Evolutionary conservation across 1,139 yeast genomes (phyloP).

Genomic region (Debaryomyces subglobosus): DNA sequence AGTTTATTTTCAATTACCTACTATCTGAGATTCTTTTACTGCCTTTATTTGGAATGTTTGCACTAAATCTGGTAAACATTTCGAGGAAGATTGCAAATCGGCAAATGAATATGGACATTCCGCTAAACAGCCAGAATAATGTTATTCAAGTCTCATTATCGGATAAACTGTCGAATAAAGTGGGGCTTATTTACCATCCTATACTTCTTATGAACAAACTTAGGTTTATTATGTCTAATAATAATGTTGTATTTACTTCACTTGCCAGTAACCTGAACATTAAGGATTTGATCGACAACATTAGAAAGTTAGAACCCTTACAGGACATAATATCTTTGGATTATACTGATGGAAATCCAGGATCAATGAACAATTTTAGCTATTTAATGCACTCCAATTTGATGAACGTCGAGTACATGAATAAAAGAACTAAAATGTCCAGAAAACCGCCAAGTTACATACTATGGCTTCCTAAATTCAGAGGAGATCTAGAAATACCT

Average conservation of each 20-base stretch:
- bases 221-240: constrained; percentile 12
- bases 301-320: neutral
- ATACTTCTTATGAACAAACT: constrained; percentile 14
- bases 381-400: constrained; percentile 17
- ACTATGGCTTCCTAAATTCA: constrained; percentile 27
- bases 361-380: neutral
- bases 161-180: neutral
- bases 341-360: neutral
- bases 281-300: neutral
- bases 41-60: constrained; percentile 7
- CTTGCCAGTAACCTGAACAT: neutral
- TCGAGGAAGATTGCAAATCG: neutral
- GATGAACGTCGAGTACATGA: constrained; percentile 5
- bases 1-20: constrained; percentile 10
- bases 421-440: neutral
- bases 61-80: constrained; percentile 5
- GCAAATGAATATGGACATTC: constrained; percentile 12
- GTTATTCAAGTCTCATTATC: constrained; percentile 2
- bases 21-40: constrained; percentile 11
- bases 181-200: constrained; percentile 21
- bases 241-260: constrained; percentile 13
- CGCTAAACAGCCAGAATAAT: constrained; percentile 7
- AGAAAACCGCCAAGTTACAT: constrained; percentile 12
- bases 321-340: constrained; percentile 6
- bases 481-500: constrained; percentile 10